Base-by-base conservation (phyloP, 805 yeast genomes). In the Sugiyamaella smithiae region DNA sequence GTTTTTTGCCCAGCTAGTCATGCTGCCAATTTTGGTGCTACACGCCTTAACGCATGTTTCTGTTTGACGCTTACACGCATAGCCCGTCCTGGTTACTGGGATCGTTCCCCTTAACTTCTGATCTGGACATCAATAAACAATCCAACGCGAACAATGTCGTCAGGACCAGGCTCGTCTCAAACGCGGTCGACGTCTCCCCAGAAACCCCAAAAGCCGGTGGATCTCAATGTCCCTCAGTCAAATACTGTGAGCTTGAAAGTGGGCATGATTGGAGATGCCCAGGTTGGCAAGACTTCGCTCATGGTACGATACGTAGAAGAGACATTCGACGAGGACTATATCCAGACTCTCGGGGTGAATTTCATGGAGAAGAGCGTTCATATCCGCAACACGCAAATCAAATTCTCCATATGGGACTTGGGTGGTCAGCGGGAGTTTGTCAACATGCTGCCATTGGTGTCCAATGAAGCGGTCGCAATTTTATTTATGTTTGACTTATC, bases 241-340 rank as follows among this genome's bases (percentile, higher is more conserved):
- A 54, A 57, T 44, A 43, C 55, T 26, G 65, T 67, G 40, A 65
- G 68, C 29, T 61, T 91, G 42, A 93, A 91, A 60, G 89, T 91
- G 16, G 98, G 97, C 2, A 78, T 91, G 41, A 80, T 91, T 43
- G 99, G 99, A 4, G 98, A 91, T 67, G 95, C 96, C 1, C 95
- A 88, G 61, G 89, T 90, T 4, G 99, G 99, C 4, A 91, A 91
- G 63, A 91, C 99, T 0, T 88, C 97, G 4, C 69, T 91, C 50
- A 90, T 91, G 98, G 96, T 90, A 20, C 89, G 91, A 63, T 91
- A 90, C 64, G 97, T 91, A n/a, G 97, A 91, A 62, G 95, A 95
- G 47, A 80, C 86, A 28, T 91, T 86, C 65, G 95, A 89, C 63
- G 93, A 88, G 61, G 88, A 84, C 52, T 91, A 91, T 63, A 88